phyloP scores from a whole-genome alignment of 495 filamentous ascomycete species.

The Collariella sp. region DNA sequence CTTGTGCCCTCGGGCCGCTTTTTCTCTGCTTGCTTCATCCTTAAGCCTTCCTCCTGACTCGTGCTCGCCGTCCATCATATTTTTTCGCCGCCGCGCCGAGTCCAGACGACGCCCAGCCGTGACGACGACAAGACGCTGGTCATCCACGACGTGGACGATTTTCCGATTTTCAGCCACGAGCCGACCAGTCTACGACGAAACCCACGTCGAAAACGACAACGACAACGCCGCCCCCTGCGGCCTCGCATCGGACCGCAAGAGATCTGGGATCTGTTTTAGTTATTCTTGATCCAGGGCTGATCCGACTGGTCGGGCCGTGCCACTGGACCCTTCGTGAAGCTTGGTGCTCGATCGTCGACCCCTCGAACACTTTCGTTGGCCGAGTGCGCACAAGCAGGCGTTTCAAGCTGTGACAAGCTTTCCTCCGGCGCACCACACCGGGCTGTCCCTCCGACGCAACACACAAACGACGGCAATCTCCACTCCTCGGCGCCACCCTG shows the following conservation, averaged over 20 bases:
- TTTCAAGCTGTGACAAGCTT: conserved; percentile 16
- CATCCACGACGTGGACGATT: no score
- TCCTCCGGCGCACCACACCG: not conserved
- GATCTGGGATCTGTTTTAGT: no score
- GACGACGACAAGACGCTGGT: not conserved
- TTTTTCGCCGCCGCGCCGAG: not conserved
- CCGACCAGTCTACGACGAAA: not conserved
- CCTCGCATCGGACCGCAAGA: not conserved
- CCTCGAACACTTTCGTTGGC: conserved; percentile 8
- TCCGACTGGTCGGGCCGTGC: conserved; percentile 7
- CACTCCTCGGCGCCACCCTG: conserved; percentile 4
- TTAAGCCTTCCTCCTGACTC: not conserved
- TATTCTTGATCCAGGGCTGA: not conserved
- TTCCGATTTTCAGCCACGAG: not conserved
- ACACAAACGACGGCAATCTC: conserved; percentile 1
- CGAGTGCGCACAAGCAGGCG: conserved; percentile 8
- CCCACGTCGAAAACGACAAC: not conserved
- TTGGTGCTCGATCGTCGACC: not conserved
- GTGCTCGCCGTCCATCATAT: not conserved
- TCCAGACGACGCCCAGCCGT: not conserved
- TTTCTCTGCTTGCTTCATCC: not conserved
- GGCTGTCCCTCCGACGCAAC: not conserved
- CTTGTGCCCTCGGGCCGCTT: not conserved
- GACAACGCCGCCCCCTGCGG: not conserved
- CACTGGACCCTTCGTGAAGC: conserved; percentile 5